Evolutionary conservation across 2,329 filamentous ascomycete genomes (phyloP), one percentile per base, ranked within the genome.

Genomic region (Ilyonectria destructans): DNA sequence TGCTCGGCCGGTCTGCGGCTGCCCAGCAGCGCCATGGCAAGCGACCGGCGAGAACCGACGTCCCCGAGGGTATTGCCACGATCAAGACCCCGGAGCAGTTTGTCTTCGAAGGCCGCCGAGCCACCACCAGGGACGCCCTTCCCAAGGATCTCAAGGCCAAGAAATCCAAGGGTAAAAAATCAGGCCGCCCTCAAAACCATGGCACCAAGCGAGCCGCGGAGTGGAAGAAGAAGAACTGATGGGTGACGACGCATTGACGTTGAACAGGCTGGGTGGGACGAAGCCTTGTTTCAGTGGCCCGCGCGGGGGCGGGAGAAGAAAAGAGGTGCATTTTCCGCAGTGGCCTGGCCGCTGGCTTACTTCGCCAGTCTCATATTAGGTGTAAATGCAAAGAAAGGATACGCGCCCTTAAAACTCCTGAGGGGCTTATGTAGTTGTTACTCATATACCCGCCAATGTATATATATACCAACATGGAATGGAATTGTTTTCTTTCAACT

Each of bases 31-130:
- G 81, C 62, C 80, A 79, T 67, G 76, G 75, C 62, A 69, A 73
- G 58, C 59, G 65, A 26, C 60, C 55, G 6, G 63, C 62, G 29
- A 75, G 73, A 61, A 74, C 68, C 58, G 69, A 68, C 43, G 71
- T 68, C 51, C 73, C 68, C 45, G 69, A 69, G 21, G 77, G 54
- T 29, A 23, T 31, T 17, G 56, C 49, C 17, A 23, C 21, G 6
- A 79, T 88, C 71, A 88, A 89, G 81, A 86, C 87, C 1, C 91
- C 92, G 0, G 92, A 95, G 80, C 85, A 86, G 17, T 89, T 95
- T 70, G 88, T 95, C n/a, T 95, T 96, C 75, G 94, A 97, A 80
- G 94, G 94, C 0, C 90, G 92, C 70, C 87, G 94, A 61, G 93
- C 93, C 10, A 93, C 88, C 62, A 83, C 87, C 35, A 91, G 86